phyloP scores from a whole-genome alignment of 1,284 basidiomycete species.

The Stereum hirsutum region DNA sequence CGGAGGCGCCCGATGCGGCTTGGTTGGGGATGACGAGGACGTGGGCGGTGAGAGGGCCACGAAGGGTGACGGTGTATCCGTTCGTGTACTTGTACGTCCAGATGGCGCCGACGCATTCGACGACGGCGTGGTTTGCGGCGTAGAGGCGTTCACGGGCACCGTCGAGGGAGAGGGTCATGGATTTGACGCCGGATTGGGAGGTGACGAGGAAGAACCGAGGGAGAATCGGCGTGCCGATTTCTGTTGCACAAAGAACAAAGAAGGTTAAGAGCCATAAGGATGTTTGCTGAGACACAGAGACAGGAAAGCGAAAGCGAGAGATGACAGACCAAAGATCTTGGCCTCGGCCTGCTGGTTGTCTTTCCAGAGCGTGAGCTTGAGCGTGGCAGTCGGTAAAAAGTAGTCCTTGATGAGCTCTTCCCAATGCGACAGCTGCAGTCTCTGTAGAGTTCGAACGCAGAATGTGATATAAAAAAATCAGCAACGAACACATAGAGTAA shows the following conservation, averaged over 20 bases:
- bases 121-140: conserved; percentile 37
- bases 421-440: conserved; percentile 59
- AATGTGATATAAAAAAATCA: too few species aligned
- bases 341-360: conserved; percentile 67
- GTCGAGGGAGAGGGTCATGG: conserved; percentile 65
- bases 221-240: conserved; percentile 66
- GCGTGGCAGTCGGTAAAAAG: conserved; percentile 53
- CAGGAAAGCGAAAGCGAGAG: neutral
- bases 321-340: conserved; percentile 63
- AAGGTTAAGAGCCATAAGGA: neutral
- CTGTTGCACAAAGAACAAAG: conserved; percentile 26
- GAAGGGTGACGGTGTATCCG: conserved; percentile 65
- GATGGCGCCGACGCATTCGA: conserved; percentile 58
- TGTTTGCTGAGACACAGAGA: too few species aligned
- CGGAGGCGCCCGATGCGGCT: conserved; percentile 10
- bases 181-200: conserved; percentile 69
- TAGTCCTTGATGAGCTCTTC: conserved; percentile 48
- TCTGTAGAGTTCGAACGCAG: too few species aligned
- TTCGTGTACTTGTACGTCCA: conserved; percentile 74
- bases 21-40: conserved; percentile 31
- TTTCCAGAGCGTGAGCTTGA: conserved; percentile 75
- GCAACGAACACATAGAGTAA: too few species aligned
- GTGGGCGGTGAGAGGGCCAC: conserved; percentile 59
- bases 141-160: conserved; percentile 56
- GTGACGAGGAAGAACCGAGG: conserved; percentile 79